Conservation (phyloP, 2,329 filamentous ascomycete genomes). For the Fusarium piperis region DNA sequence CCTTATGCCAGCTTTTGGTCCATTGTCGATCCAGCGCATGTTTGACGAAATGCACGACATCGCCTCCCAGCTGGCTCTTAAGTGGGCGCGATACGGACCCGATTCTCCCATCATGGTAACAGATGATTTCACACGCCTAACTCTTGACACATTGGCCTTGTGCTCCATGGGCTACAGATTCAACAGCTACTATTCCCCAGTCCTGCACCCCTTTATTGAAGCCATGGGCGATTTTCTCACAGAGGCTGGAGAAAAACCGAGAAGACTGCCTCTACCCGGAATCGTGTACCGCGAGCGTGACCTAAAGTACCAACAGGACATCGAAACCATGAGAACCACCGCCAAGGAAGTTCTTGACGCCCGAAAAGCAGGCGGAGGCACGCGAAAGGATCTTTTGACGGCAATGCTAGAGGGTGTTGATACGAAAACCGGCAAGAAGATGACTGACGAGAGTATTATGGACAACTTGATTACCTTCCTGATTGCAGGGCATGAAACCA, state of each 20-base stretch:
- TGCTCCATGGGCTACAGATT: background rate
- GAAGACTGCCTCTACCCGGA: background rate
- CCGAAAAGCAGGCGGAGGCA: background rate
- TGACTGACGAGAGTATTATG: slow-evolving; percentile 70
- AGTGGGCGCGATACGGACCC: slow-evolving; percentile 72
- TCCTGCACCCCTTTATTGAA: background rate
- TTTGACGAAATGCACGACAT: slow-evolving; percentile 76
- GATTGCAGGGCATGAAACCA: slow-evolving; percentile 76
- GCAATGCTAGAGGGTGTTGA: slow-evolving; percentile 76
- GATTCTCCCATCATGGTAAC: slow-evolving; percentile 65
- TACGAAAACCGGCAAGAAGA: slow-evolving; percentile 70
- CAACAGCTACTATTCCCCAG: background rate
- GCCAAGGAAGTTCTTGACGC: background rate
- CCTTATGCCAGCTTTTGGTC: slow-evolving; percentile 75
- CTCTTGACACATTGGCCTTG: slow-evolving; percentile 40
- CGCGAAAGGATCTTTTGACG: slow-evolving; percentile 54
- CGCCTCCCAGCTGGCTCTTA: slow-evolving; percentile 70
- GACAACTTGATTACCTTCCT: slow-evolving; percentile 78
- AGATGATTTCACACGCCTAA: slow-evolving; percentile 76
- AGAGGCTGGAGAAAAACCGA: background rate
- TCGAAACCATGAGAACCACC: background rate
- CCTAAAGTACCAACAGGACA: background rate
- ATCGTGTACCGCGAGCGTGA: background rate
- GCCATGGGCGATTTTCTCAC: background rate
- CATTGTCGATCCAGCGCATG: slow-evolving; percentile 72